A percentile compares a stretch with the other conserved stretches of the same genome.
phyloP scores from a whole-genome alignment of 495 filamentous ascomycete genomes.

The Margaritispora aquatica region DNA sequence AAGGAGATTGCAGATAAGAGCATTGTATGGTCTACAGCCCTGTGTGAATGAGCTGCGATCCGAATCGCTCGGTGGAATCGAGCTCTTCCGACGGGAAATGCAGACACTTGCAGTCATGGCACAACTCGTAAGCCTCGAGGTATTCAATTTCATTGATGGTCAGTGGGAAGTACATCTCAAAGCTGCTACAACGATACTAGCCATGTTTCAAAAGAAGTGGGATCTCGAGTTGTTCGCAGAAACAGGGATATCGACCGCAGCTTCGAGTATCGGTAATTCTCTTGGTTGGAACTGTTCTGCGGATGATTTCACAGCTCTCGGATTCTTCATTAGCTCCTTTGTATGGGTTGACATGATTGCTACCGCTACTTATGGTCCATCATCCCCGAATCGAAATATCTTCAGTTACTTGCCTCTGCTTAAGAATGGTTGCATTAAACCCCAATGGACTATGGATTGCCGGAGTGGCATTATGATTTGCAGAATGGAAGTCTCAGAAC shows the following conservation, averaged over 20 bases:
- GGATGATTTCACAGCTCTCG: slow-evolving; percentile 1
- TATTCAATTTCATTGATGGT: slow-evolving; percentile 1
- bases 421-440: not conserved
- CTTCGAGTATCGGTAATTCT: too few species aligned
- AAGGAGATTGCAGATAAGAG: not conserved
- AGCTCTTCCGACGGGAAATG: not conserved
- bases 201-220: slow-evolving; percentile 3
- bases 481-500: not conserved
- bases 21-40: not conserved
- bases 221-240: not conserved
- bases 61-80: not conserved
- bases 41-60: not conserved
- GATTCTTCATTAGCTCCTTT: slow-evolving; percentile 1
- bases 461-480: not conserved
- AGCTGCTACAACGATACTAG: slow-evolving; percentile 1
- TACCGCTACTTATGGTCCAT: not conserved
- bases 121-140: slow-evolving; percentile 2
- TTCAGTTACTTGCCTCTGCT: slow-evolving; percentile 5
- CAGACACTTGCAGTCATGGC: slow-evolving; percentile 2
- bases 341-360: slow-evolving; percentile 9
- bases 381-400: not conserved
- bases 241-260: not conserved
- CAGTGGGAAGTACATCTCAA: slow-evolving; percentile 8
- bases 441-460: slow-evolving; percentile 3
- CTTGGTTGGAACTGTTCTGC: not conserved